Conservation (phyloP, 768 basidiomycete species). For the Mycena floridula region DNA sequence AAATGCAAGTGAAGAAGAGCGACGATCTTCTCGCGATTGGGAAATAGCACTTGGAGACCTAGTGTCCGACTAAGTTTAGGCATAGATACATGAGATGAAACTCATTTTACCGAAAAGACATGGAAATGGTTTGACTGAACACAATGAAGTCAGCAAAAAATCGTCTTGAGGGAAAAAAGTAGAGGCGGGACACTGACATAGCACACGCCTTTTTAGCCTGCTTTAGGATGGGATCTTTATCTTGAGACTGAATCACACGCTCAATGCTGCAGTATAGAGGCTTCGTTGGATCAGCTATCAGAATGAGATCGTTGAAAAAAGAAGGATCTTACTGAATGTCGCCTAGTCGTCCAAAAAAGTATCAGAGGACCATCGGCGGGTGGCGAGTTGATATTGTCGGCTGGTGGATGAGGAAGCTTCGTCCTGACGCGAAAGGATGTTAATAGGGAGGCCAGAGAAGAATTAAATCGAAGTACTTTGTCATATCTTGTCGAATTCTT, state of each 20-base stretch:
- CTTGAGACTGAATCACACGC: not conserved
- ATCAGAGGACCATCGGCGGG: not conserved
- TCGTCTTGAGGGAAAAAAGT: no score
- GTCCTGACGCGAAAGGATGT: no score
- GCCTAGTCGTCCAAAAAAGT: not conserved
- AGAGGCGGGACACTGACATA: not conserved
- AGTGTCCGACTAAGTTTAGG: no score
- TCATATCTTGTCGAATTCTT: not conserved
- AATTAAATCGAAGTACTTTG: no score
- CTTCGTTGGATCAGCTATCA: not conserved
- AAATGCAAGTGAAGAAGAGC: no score
- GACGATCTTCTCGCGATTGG: no score
- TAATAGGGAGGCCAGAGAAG: no score
- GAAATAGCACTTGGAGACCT: no score
- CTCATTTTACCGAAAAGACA: no score
- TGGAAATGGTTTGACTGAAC: no score
- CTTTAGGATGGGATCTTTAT: not conserved
- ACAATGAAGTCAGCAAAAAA: no score
- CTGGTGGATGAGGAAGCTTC: not conserved
- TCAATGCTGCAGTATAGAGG: not conserved
- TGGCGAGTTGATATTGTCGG: not conserved
- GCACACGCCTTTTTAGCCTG: not conserved
- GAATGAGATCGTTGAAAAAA: not conserved
- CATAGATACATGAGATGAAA: no score
- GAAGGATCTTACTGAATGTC: not conserved